Conservation (phyloP, 306 rosid species). For the Prunus dulcis region DNA sequence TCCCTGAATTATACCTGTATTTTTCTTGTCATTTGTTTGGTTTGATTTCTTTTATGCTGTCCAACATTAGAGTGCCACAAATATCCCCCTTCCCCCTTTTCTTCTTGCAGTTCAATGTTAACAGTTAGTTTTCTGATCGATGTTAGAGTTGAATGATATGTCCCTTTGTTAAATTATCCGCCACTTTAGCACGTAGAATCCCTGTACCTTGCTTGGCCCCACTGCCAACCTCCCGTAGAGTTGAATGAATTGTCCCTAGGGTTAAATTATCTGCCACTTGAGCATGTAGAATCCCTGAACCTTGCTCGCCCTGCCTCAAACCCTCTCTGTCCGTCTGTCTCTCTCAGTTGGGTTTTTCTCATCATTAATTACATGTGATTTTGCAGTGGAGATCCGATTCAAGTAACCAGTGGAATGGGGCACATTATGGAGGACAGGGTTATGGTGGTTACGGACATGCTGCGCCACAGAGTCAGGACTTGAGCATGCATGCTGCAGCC, state of each 20-base stretch:
- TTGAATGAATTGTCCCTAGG: neutral
- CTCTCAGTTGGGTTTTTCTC: neutral
- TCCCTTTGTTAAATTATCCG: neutral
- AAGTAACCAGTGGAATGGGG: conserved; percentile 60
- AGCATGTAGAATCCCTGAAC: neutral
- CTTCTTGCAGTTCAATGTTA: neutral
- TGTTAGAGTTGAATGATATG: too few relatives aligned
- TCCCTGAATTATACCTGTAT: neutral
- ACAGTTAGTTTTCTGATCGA: too few relatives aligned
- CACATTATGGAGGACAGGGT: conserved; percentile 54
- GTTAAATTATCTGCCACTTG: neutral
- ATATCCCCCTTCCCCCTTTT: neutral
- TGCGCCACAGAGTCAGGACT: conserved; percentile 62
- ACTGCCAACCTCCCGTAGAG: neutral
- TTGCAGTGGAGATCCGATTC: conserved; percentile 83
- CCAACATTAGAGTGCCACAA: neutral
- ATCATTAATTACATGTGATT: conserved; percentile 11
- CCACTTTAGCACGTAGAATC: neutral
- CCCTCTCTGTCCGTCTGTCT: neutral
- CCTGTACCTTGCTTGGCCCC: neutral
- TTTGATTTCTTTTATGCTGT: neutral
- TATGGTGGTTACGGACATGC: conserved; percentile 65
- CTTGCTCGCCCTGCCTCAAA: neutral
- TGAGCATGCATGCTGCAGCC: conserved; percentile 59
- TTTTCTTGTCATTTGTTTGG: neutral